Base-by-base conservation (phyloP, 768 basidiomycete species). In the Amanita molliuscula region DNA sequence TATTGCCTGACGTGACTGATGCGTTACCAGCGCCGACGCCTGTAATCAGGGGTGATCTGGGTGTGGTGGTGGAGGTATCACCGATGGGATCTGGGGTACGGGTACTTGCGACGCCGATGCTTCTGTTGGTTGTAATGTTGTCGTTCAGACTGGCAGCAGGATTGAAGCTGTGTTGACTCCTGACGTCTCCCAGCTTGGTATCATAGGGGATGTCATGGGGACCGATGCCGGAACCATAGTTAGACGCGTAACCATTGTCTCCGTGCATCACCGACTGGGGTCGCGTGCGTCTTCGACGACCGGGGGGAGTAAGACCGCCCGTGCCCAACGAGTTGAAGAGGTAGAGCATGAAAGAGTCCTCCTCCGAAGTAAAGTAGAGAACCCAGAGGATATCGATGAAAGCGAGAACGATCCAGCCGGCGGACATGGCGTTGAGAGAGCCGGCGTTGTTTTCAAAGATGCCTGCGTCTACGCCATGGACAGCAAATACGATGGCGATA, bases 341-440 rank as follows among this genome's bases (percentile, higher is more conserved):
- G 65, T 93, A 78, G 44, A 92, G 77, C 25, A 76, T 67, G 55
- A 91, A 81, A 0, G 92, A 91, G 61, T 94, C 92, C 59, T 96
- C 93, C 60, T 97, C 94, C 1, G 94, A 89, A 2, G 94, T 96
- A 67, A 99, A 95, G 72, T 91, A 96, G 53, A 97, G 79, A 11
- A 94, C 81, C 95, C 95, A 99, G 52, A 98, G 68, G 62, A 98
- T 88, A 73, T 98, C 76, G 51, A 94, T 88, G 54, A 97, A 78
- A 28, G 92, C 72, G 47, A 95, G 78, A 54, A 99, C 81, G 58
- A 99, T 78, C 89, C 90, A 99, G 52, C 95, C 96, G 3, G 88
- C 91, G 25, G 87, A 85, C 75, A 92, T 82, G 6, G 94, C 90
- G 54, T 87, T 82, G 51, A 81, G 67, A 3, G 88, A 70, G 7